A percentile compares a stretch with the other conserved stretches of the same genome.
Evolutionary conservation across 1,284 basidiomycete genomes (phyloP).

Genomic region (Athelia psychrophila): DNA sequence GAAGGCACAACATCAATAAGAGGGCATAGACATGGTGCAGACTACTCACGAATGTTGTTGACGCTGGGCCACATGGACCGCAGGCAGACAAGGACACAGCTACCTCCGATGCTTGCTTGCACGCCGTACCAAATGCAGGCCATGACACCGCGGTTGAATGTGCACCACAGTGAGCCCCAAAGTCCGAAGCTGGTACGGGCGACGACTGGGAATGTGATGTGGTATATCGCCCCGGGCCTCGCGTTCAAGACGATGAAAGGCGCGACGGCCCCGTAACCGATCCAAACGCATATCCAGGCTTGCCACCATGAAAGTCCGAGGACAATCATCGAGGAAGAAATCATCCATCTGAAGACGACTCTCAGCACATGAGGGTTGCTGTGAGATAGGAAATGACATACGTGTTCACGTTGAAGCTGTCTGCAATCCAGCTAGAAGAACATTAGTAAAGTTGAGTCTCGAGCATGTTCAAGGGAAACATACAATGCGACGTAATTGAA

Average conservation of each 20-base stretch:
- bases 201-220: slow-evolving; percentile 81
- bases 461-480: slow-evolving; percentile 16
- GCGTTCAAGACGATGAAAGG: slow-evolving; percentile 80
- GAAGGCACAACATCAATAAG: slow-evolving; percentile 32
- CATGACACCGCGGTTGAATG: slow-evolving; percentile 79
- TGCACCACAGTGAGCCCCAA: slow-evolving; percentile 82
- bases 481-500: slow-evolving; percentile 69
- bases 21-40: slow-evolving; percentile 11
- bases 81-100: slow-evolving; percentile 72
- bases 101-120: slow-evolving; percentile 79
- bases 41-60: slow-evolving; percentile 58
- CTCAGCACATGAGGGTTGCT: slow-evolving; percentile 2
- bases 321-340: slow-evolving; percentile 73
- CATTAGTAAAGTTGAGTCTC: slow-evolving; percentile 7
- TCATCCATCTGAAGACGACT: slow-evolving; percentile 57
- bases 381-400: slow-evolving; percentile 29
- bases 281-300: slow-evolving; percentile 75
- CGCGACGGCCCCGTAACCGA: slow-evolving; percentile 73
- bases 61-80: slow-evolving; percentile 74
- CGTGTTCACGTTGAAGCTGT: slow-evolving; percentile 81
- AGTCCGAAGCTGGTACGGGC: slow-evolving; percentile 76
- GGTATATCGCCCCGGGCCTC: slow-evolving; percentile 77
- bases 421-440: slow-evolving; percentile 67
- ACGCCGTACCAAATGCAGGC: slow-evolving; percentile 64
- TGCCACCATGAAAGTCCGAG: slow-evolving; percentile 82